Conservation (phyloP, 306 rosid species). For the Cicer cuneatum region DNA sequence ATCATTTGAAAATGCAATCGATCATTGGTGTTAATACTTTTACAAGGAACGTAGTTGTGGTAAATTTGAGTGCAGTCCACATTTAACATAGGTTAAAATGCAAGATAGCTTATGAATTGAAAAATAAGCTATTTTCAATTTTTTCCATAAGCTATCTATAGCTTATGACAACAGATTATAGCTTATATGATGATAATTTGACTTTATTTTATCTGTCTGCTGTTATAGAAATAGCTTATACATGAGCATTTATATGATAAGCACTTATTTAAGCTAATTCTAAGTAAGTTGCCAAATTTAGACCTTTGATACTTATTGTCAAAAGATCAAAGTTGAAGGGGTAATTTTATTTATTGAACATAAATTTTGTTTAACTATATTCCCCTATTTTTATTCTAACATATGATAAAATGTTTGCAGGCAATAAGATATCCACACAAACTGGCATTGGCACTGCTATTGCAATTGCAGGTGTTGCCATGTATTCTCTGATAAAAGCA, state of each 20-base stretch:
- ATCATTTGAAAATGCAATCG: background rate
- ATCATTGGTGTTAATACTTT: background rate
- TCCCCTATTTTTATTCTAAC: background rate
- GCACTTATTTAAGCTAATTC: too few relatives aligned
- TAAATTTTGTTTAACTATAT: background rate
- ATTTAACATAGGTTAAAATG: background rate
- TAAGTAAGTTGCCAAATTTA: too few relatives aligned
- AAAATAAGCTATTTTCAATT: too few relatives aligned
- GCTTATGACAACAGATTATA: too few relatives aligned
- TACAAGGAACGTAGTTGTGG: background rate
- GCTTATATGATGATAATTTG: too few relatives aligned
- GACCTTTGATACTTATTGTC: background rate
- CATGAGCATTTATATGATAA: too few relatives aligned
- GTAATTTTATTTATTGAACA: background rate
- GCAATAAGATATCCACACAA: slow-evolving; percentile 31
- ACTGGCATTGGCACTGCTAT: slow-evolving; percentile 36
- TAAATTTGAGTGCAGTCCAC: background rate
- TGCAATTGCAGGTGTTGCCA: slow-evolving; percentile 34
- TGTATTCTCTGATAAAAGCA: slow-evolving; percentile 27
- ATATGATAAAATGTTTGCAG: background rate
- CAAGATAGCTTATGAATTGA: too few relatives aligned
- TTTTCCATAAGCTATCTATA: too few relatives aligned
- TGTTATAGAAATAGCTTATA: too few relatives aligned
- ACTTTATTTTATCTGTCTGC: too few relatives aligned
- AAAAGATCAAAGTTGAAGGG: slow-evolving; percentile 3